Percentiles rank a stretch among this genome's conserved stretches.
These are phyloP conservation scores for Ustilago loliicola DNA, from an alignment of 1,284 basidiomycete species.

Conservation along the genomic window DNA sequence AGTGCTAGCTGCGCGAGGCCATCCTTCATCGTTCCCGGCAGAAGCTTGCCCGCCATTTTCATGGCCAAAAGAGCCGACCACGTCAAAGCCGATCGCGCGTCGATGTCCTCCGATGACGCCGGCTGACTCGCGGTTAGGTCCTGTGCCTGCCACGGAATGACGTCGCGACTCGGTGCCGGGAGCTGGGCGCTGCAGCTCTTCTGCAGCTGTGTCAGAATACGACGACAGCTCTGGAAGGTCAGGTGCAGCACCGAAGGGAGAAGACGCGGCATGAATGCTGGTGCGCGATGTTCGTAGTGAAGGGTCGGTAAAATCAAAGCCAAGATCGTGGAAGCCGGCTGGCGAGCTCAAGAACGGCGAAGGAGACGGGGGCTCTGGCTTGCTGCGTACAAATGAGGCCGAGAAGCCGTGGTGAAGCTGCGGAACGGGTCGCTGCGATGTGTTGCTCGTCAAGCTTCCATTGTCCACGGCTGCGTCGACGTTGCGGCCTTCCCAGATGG, in stretches of 20 bases:
- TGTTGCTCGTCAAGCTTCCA: constrained; percentile 5
- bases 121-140: constrained; percentile 23
- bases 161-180: constrained; percentile 56
- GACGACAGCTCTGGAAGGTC: constrained; percentile 39
- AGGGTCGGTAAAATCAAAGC: constrained; percentile 27
- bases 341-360: constrained; percentile 47
- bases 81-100: constrained; percentile 59
- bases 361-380: constrained; percentile 30
- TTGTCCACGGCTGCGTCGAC: constrained; percentile 14
- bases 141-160: constrained; percentile 51
- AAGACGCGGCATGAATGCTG: constrained; percentile 23
- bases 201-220: constrained; percentile 19
- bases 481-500: constrained; percentile 35
- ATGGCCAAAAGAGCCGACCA: constrained; percentile 5
- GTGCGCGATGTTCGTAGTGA: constrained; percentile 24
- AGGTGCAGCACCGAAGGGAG: constrained; percentile 29
- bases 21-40: constrained; percentile 5
- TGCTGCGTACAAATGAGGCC: constrained; percentile 32
- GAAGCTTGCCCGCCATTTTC: background rate
- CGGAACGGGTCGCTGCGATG: constrained; percentile 25
- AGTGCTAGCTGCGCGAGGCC: constrained; percentile 20
- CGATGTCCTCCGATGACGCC: constrained; percentile 51
- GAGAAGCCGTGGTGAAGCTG: constrained; percentile 47
- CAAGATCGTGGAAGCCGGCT: constrained; percentile 32
- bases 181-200: constrained; percentile 6